Evolutionary conservation across 2,329 filamentous ascomycete genomes (phyloP).

Genomic region (Chaetomium sp.): DNA sequence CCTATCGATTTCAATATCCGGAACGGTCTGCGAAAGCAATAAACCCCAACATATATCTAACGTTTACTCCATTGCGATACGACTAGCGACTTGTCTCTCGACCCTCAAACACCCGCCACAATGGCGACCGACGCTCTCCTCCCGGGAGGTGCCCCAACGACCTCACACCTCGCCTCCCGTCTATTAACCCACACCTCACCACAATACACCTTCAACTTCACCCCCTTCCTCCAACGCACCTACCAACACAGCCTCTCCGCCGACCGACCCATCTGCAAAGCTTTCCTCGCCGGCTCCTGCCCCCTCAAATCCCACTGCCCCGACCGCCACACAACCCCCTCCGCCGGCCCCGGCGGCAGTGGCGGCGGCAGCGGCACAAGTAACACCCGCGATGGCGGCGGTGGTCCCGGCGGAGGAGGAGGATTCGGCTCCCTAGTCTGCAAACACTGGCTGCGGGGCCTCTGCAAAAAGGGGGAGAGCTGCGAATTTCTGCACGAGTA

Average conservation of each 20-base stretch:
- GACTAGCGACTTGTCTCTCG: neutral
- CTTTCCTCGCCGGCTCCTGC: slow-evolving; percentile 80
- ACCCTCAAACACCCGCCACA: slow-evolving; percentile 15
- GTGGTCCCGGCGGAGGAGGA: slow-evolving; percentile 29
- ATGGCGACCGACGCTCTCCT: slow-evolving; percentile 18
- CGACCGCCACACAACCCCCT: slow-evolving; percentile 63
- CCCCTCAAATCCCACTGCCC: slow-evolving; percentile 77
- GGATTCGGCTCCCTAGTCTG: slow-evolving; percentile 81
- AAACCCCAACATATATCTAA: no score
- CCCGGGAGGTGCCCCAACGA: neutral
- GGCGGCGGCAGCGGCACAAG: slow-evolving; percentile 14
- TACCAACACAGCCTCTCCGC: slow-evolving; percentile 79
- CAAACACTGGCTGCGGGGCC: slow-evolving; percentile 95
- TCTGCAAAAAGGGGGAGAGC: slow-evolving; percentile 94
- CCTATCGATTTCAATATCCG: no score
- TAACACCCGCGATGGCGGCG: slow-evolving; percentile 12
- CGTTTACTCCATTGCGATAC: no score
- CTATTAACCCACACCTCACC: slow-evolving; percentile 53
- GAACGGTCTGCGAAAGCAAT: no score
- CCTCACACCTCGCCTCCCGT: slow-evolving; percentile 30
- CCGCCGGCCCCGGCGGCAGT: slow-evolving; percentile 19
- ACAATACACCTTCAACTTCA: slow-evolving; percentile 71
- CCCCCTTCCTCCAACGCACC: slow-evolving; percentile 73
- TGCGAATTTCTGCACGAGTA: slow-evolving; percentile 99
- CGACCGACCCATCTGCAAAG: slow-evolving; percentile 74